phyloP scores from a whole-genome alignment of 1,284 basidiomycete genomes.

The Chiua sp. region DNA sequence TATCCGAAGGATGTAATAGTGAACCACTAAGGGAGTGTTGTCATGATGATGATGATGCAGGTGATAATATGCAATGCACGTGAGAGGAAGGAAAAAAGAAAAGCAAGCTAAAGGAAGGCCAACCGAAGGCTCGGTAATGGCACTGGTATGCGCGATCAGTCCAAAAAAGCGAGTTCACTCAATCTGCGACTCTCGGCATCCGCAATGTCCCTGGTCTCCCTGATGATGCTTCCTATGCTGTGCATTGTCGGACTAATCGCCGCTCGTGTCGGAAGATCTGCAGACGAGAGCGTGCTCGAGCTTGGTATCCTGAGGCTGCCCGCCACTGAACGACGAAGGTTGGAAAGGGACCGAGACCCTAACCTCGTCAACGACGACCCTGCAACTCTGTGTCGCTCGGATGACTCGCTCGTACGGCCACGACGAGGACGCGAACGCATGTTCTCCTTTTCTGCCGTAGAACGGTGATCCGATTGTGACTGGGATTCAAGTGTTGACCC shows the following conservation, averaged over 20 bases:
- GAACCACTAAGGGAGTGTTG: background rate
- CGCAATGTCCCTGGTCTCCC: slow-evolving; percentile 56
- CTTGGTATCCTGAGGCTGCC: slow-evolving; percentile 31
- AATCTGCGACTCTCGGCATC: slow-evolving; percentile 70
- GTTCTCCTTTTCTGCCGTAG: slow-evolving; percentile 21
- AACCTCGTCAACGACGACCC: slow-evolving; percentile 22
- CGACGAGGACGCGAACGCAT: slow-evolving; percentile 9
- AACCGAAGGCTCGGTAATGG: background rate
- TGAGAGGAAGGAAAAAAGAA: slow-evolving; percentile 2
- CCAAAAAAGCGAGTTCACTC: slow-evolving; percentile 72
- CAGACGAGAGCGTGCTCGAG: slow-evolving; percentile 21
- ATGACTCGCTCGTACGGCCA: slow-evolving; percentile 22
- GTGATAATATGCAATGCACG: slow-evolving; percentile 8
- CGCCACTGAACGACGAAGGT: slow-evolving; percentile 45
- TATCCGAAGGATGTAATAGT: slow-evolving; percentile 1
- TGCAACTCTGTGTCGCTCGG: slow-evolving; percentile 15
- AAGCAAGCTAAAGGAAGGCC: background rate
- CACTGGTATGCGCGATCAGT: slow-evolving; percentile 34
- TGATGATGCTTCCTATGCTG: slow-evolving; percentile 56
- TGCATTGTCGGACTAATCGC: slow-evolving; percentile 64
- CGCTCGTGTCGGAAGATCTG: slow-evolving; percentile 33
- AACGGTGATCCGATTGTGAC: slow-evolving; percentile 17
- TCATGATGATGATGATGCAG: slow-evolving; percentile 8
- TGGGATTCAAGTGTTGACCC: slow-evolving; percentile 22
- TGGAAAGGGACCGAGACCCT: slow-evolving; percentile 40